Conservation (phyloP, 345 rosid species). For the Populus pruinosa region DNA sequence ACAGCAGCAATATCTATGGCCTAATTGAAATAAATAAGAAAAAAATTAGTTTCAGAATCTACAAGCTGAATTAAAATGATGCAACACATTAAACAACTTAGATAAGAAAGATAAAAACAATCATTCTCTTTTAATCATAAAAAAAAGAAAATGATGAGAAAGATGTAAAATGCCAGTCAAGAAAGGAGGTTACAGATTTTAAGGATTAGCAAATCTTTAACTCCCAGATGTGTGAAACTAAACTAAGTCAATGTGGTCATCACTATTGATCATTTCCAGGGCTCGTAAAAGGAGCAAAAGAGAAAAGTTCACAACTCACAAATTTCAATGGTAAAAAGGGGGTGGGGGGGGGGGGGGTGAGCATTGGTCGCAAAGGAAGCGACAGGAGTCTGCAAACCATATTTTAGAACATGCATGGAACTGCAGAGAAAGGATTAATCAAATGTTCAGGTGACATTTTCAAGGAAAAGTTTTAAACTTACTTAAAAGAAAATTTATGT, state of each 20-base stretch:
- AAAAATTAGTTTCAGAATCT: conserved; percentile 13
- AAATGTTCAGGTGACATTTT: neutral
- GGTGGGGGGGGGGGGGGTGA: too few relatives aligned
- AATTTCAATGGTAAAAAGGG: neutral
- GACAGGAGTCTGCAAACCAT: neutral
- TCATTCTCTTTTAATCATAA: neutral
- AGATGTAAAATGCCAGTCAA: neutral
- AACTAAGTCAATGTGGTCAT: neutral
- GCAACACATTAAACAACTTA: neutral
- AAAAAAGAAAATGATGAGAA: neutral
- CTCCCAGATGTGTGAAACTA: neutral
- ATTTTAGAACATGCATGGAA: neutral
- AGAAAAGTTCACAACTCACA: neutral
- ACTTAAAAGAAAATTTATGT: neutral
- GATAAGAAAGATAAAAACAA: neutral
- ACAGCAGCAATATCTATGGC: conserved; percentile 77
- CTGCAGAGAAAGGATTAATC: neutral
- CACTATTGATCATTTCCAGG: neutral
- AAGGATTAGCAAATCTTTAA: neutral
- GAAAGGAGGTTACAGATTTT: neutral
- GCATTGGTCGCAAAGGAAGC: neutral
- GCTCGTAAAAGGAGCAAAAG: neutral
- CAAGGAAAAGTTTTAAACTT: neutral
- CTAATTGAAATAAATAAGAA: conserved; percentile 37
- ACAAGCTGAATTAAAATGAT: neutral